Evolutionary conservation across 345 rosid species (phyloP), one percentile per base, ranked within the genome.

Genomic region (Gynandropsis gynandra): DNA sequence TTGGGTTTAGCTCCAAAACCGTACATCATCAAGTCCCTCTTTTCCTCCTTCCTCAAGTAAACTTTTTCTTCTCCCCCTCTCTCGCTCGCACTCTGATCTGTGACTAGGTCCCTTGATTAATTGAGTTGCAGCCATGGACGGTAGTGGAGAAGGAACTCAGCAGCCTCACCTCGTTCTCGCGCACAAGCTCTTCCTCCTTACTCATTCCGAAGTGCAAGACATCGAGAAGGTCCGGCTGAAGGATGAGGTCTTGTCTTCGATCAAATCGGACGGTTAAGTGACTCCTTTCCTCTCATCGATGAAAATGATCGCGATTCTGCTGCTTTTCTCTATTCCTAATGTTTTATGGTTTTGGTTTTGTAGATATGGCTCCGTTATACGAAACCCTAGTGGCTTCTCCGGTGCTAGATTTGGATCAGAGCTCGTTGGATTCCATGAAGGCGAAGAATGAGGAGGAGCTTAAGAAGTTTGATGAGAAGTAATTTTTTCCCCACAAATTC

Each of bases 401-500:
- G 9, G 64, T 92, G 39, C 60, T 87, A 51, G 95, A 81, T 11
- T 52, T 74, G 65, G 83, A 88, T 74, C 94, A 77, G 77, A 66
- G 75, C 51, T 21, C 81, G 45, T 56, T 83, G 71, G 87, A 77
- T 48, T 65, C 82, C 33, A 85, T 85, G 95, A 72, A 76, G 3
- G 56, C 72, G 1, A 76, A 58, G 57, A 93, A 71, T 42, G 94
- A 67, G 13, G 94, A 83, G 16, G 95, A 93, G 73, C 76, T 87
- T 58, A 85, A 81, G 70, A 88, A 70, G 71, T 83, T 88, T 16
- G 97, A 93, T 10, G 99, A 93, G 48, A 88, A 78, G 99, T 93
- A 65, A 72, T 87, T 72, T 42, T 24, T 24, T 24, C 5, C 29
- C 29, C 29, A 2, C 29, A 10, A 7, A 8, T 35, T 32, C 20